These are phyloP conservation scores for Zygosaccharomyces pseudobailii DNA, from an alignment of 1,139 yeast species.

Conservation along the genomic window DNA sequence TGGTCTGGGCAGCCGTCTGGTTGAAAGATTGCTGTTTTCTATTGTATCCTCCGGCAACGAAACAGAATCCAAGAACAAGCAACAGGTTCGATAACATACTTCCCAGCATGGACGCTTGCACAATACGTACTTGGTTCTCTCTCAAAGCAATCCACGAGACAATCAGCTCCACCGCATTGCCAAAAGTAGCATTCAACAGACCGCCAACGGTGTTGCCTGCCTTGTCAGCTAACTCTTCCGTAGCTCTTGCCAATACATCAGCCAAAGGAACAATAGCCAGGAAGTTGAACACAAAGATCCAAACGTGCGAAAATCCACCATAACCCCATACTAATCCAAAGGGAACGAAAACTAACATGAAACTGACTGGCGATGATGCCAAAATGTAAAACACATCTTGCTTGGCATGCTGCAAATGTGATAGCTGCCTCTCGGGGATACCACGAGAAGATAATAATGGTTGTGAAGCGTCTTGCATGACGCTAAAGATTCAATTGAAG, in stretches of 20 bases:
- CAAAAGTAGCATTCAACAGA: constrained; percentile 89
- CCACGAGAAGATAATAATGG: constrained; percentile 20
- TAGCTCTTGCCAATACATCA: constrained; percentile 80
- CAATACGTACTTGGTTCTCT: constrained; percentile 85
- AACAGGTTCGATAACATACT: constrained; percentile 82
- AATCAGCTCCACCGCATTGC: constrained; percentile 90
- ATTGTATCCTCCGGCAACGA: constrained; percentile 86
- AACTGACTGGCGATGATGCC: constrained; percentile 70
- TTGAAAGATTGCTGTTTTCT: constrained; percentile 84
- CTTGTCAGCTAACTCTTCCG: constrained; percentile 83
- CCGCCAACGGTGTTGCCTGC: constrained; percentile 92
- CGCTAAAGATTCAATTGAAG: background rate
- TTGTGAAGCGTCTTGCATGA: constrained; percentile 16
- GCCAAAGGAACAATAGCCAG: constrained; percentile 92
- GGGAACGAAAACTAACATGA: constrained; percentile 76
- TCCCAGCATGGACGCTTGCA: constrained; percentile 96
- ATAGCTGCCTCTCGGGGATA: constrained; percentile 5
- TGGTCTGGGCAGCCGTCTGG: constrained; percentile 95
- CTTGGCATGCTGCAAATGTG: constrained; percentile 12
- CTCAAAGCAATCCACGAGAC: constrained; percentile 85
- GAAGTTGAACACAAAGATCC: constrained; percentile 71
- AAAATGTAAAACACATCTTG: constrained; percentile 36
- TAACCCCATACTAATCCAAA: constrained; percentile 72
- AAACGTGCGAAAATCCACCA: constrained; percentile 45
- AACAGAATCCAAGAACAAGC: constrained; percentile 92